Evolutionary conservation across 2,329 filamentous ascomycete species (phyloP).

Genomic region (Teratosphaeria destructans): DNA sequence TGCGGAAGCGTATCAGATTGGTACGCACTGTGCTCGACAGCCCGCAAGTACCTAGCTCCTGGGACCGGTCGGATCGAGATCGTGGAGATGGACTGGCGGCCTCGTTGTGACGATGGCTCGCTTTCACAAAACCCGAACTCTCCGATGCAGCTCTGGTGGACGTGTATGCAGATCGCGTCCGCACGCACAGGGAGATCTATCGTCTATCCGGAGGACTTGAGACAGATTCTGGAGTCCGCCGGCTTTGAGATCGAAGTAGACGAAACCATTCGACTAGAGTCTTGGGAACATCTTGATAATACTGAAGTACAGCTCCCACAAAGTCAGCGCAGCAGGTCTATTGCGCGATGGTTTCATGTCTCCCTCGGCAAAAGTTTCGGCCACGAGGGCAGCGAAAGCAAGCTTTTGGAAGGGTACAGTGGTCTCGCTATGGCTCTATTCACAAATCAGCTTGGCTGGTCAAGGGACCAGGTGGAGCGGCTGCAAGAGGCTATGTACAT

Average conservation of each 20-base stretch:
- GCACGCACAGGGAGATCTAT: not conserved
- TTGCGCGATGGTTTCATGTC: not conserved
- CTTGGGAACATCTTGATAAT: not conserved
- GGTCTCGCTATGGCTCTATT: constrained; percentile 35
- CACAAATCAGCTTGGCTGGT: constrained; percentile 53
- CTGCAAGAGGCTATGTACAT: constrained; percentile 52
- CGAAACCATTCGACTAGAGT: not conserved
- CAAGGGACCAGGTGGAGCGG: constrained; percentile 47
- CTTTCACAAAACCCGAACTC: not conserved
- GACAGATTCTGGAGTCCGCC: not conserved
- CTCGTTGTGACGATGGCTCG: constrained; percentile 1
- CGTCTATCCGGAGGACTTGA: not conserved
- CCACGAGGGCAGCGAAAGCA: not conserved
- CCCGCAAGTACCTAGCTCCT: constrained; percentile 31
- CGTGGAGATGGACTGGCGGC: constrained; percentile 3
- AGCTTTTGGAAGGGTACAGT: constrained; percentile 11
- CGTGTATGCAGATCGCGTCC: not conserved
- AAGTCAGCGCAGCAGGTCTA: not conserved
- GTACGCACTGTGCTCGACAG: constrained; percentile 61
- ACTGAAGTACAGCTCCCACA: not conserved
- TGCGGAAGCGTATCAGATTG: constrained; percentile 69
- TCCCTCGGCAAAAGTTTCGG: not conserved
- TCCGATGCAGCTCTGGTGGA: constrained; percentile 1
- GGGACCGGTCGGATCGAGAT: constrained; percentile 1
- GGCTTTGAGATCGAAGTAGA: constrained; percentile 1